Percentiles rank a stretch among this genome's conserved stretches.
Evolutionary conservation across 2,329 filamentous ascomycete genomes (phyloP).

Genomic region (Microsporum canis): DNA sequence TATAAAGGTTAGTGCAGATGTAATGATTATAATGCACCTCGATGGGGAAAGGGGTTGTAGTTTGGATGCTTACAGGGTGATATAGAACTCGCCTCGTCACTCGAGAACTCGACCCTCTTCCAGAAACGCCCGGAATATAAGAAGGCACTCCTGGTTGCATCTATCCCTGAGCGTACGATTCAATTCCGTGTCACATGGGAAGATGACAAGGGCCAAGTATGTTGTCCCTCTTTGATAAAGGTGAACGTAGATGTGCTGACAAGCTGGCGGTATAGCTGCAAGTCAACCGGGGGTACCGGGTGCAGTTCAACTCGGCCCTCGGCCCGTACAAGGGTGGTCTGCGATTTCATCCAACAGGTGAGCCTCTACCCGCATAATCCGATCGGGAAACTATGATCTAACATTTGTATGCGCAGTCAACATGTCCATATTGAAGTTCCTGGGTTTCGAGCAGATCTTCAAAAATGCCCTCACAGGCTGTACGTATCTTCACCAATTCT

Average conservation of each 20-base stretch:
- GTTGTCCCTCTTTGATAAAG: slow-evolving; percentile 10
- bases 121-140: slow-evolving; percentile 88
- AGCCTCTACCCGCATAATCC: background rate
- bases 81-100: slow-evolving; percentile 81
- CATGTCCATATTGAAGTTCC: slow-evolving; percentile 74
- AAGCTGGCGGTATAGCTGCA: slow-evolving; percentile 46
- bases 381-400: background rate
- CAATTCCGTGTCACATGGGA: slow-evolving; percentile 98
- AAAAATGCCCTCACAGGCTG: slow-evolving; percentile 96
- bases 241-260: background rate
- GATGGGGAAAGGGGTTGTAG: background rate
- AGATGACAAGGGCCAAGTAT: slow-evolving; percentile 63
- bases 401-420: slow-evolving; percentile 32
- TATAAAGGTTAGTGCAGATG: slow-evolving; percentile 61
- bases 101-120: slow-evolving; percentile 90
- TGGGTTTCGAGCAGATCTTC: slow-evolving; percentile 99
- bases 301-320: slow-evolving; percentile 96
- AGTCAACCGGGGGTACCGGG: slow-evolving; percentile 89
- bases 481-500: slow-evolving; percentile 39
- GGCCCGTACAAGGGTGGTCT: slow-evolving; percentile 98
- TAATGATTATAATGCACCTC: slow-evolving; percentile 1
- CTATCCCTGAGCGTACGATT: slow-evolving; percentile 87
- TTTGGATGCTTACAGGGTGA: background rate
- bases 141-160: slow-evolving; percentile 74
- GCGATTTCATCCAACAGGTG: slow-evolving; percentile 72